Percentiles rank a stretch among this genome's conserved stretches.
These are phyloP conservation scores for Colletotrichum shisoi DNA, from an alignment of 2,329 filamentous ascomycete species.

Conservation along the genomic window DNA sequence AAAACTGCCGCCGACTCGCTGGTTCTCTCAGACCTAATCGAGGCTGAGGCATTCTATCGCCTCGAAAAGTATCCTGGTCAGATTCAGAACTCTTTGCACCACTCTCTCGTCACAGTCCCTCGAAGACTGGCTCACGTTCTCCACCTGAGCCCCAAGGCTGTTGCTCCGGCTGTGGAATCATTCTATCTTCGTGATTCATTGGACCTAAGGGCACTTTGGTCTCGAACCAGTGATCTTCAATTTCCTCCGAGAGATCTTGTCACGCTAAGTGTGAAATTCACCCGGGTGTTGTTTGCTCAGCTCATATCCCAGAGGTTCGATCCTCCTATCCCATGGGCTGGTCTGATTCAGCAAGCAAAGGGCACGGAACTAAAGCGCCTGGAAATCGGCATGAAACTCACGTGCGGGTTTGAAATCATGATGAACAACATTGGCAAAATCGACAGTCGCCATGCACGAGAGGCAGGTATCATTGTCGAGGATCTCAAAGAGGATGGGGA, in stretches of 20 bases:
- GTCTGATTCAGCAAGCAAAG: slow-evolving; percentile 42
- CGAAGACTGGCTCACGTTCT: slow-evolving; percentile 83
- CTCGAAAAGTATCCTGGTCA: slow-evolving; percentile 82
- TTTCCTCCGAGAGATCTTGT: slow-evolving; percentile 85
- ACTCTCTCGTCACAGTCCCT: slow-evolving; percentile 76
- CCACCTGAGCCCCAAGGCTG: slow-evolving; percentile 74
- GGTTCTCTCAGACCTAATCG: slow-evolving; percentile 75
- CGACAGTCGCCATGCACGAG: slow-evolving; percentile 73
- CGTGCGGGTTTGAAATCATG: slow-evolving; percentile 91
- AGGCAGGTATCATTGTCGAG: slow-evolving; percentile 78
- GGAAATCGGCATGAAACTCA: slow-evolving; percentile 86
- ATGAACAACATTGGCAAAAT: slow-evolving; percentile 71
- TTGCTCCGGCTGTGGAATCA: slow-evolving; percentile 84
- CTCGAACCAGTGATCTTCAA: slow-evolving; percentile 59
- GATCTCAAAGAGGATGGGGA: slow-evolving; percentile 78
- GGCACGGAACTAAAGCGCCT: slow-evolving; percentile 51
- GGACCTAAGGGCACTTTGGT: slow-evolving; percentile 72
- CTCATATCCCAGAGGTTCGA: slow-evolving; percentile 84
- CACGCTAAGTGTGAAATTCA: slow-evolving; percentile 80
- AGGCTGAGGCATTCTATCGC: slow-evolving; percentile 90
- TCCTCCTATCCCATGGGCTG: slow-evolving; percentile 64
- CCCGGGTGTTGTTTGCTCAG: slow-evolving; percentile 89
- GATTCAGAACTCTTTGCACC: slow-evolving; percentile 78
- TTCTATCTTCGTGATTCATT: slow-evolving; percentile 92
- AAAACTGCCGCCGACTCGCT: slow-evolving; percentile 63